A percentile compares a stretch with the other conserved stretches of the same genome.
Evolutionary conservation across 805 yeast species (phyloP).

Genomic region (Pichia pseudocactophila): DNA sequence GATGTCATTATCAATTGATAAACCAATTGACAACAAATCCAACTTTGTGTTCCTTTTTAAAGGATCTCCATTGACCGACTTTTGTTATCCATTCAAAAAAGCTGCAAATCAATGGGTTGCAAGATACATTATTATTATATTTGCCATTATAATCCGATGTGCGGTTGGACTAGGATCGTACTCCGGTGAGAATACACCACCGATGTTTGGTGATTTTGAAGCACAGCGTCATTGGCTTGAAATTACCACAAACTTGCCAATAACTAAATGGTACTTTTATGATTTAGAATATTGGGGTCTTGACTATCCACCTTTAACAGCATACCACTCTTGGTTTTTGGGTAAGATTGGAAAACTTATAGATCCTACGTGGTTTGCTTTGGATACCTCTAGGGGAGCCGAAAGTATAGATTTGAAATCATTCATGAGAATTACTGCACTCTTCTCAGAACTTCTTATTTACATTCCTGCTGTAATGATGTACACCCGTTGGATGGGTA

Average conservation of each 20-base stretch:
- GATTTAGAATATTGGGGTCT: conserved; percentile 93
- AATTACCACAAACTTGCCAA: conserved; percentile 67
- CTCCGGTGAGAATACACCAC: conserved; percentile 64
- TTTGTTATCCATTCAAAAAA: conserved; percentile 66
- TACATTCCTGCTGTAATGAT: conserved; percentile 76
- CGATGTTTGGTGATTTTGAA: conserved; percentile 92
- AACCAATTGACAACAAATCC: conserved; percentile 1
- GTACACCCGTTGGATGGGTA: conserved; percentile 65
- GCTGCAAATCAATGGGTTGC: conserved; percentile 91
- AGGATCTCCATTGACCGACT: conserved; percentile 64
- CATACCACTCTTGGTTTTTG: conserved; percentile 76
- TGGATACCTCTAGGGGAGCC: conserved; percentile 65
- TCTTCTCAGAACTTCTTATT: conserved; percentile 62
- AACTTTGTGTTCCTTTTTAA: conserved; percentile 27
- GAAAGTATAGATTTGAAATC: conserved; percentile 64
- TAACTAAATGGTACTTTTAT: conserved; percentile 77
- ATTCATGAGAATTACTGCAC: conserved; percentile 75
- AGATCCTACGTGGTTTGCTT: conserved; percentile 65
- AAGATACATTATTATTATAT: conserved; percentile 60
- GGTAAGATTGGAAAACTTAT: conserved; percentile 66
- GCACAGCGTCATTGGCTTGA: conserved; percentile 99
- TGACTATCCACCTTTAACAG: conserved; percentile 96
- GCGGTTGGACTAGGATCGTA: conserved; percentile 87
- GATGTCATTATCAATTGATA: background rate
- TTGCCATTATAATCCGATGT: conserved; percentile 67